phyloP scores from a whole-genome alignment of 2,329 filamentous ascomycete species.

The Diaporthe citri region DNA sequence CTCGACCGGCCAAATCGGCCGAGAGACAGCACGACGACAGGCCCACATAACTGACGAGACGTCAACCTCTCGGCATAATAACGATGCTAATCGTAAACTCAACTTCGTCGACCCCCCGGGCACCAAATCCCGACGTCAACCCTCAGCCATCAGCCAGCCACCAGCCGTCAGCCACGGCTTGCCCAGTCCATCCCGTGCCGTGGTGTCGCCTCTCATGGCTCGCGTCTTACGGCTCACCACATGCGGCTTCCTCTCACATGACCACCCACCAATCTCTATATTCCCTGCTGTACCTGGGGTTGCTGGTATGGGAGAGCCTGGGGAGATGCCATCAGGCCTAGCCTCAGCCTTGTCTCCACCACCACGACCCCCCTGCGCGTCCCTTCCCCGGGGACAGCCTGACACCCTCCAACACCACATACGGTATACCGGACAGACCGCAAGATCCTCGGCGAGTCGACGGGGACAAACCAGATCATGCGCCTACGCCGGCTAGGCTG shows the following conservation, averaged over 20 bases:
- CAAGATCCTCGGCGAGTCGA: background rate
- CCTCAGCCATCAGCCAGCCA: conserved; percentile 12
- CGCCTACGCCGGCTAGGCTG: background rate
- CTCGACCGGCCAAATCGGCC: background rate
- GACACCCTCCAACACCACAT: background rate
- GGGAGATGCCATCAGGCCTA: background rate
- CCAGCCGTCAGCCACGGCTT: conserved; percentile 7
- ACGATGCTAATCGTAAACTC: conserved; percentile 20
- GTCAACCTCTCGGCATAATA: conserved; percentile 17
- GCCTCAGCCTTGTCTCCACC: conserved; percentile 14
- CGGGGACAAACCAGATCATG: background rate
- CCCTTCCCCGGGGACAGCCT: background rate
- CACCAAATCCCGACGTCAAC: conserved; percentile 8
- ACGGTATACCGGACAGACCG: background rate
- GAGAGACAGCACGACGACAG: background rate
- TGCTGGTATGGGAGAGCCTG: background rate
- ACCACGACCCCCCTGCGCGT: background rate
- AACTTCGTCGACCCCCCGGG: conserved; percentile 17
- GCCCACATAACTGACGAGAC: background rate
- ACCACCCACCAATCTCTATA: background rate
- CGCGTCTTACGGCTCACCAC: conserved; percentile 8
- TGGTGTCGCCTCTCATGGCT: background rate
- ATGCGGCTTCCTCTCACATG: conserved; percentile 8
- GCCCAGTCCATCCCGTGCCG: conserved; percentile 14
- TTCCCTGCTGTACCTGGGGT: background rate